Percentiles rank a stretch among this genome's conserved stretches.
Conservation (phyloP, 2,329 filamentous ascomycete species). For the Scedosporium aurantiacum region DNA sequence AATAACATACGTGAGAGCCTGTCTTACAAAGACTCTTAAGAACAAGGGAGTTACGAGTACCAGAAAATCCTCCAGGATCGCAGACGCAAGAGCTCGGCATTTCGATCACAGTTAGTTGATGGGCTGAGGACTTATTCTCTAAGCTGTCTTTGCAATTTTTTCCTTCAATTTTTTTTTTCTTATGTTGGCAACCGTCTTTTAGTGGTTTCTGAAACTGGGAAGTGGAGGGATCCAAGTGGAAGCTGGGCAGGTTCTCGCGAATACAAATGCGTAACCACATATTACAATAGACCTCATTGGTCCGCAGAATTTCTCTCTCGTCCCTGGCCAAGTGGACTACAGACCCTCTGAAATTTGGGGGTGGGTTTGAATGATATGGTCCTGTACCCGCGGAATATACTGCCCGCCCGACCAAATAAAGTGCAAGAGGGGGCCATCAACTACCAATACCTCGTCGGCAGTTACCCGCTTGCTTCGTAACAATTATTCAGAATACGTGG, state of each 20-base stretch:
- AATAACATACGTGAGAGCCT: too few relatives aligned
- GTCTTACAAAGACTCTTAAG: too few relatives aligned
- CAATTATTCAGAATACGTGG: too few relatives aligned
- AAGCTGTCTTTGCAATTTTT: too few relatives aligned
- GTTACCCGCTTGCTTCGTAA: background rate
- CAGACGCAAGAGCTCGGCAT: too few relatives aligned
- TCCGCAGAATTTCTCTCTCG: background rate
- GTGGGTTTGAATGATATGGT: background rate
- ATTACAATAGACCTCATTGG: background rate
- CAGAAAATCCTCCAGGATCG: too few relatives aligned
- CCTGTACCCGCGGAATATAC: background rate
- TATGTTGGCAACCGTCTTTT: too few relatives aligned
- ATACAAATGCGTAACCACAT: background rate
- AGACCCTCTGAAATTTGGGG: background rate
- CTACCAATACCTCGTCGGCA: background rate
- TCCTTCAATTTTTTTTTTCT: too few relatives aligned
- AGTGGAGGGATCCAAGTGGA: background rate
- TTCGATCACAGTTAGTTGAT: too few relatives aligned
- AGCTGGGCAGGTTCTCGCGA: background rate
- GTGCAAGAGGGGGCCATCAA: background rate
- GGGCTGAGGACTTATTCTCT: too few relatives aligned
- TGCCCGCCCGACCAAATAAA: background rate
- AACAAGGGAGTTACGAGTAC: too few relatives aligned
- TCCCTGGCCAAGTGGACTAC: background rate
- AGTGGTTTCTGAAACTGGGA: background rate